phyloP scores from a whole-genome alignment of 1,284 basidiomycete genomes.

The Paramarasmius palmivorus region DNA sequence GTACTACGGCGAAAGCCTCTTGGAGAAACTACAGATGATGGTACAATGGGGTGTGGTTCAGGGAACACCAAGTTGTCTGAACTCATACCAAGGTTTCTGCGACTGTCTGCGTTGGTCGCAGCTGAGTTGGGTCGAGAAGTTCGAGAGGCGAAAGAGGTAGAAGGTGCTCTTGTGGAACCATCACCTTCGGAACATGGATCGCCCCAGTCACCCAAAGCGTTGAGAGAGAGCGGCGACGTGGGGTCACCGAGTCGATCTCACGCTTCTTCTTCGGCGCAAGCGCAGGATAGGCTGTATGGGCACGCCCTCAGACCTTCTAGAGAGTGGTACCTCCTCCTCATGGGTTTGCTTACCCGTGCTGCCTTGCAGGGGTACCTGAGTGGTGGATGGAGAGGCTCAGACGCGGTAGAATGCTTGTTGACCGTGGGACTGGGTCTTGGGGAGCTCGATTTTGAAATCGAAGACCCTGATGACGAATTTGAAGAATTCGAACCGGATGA shows the following conservation, averaged over 20 bases:
- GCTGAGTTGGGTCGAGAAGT: constrained; percentile 69
- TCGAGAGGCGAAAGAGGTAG: constrained; percentile 30
- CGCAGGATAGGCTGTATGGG: constrained; percentile 36
- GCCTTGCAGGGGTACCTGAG: constrained; percentile 81
- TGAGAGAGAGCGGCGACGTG: background rate
- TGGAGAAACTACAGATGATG: constrained; percentile 14
- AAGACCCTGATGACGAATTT: constrained; percentile 36
- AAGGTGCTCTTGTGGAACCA: background rate
- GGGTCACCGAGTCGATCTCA: background rate
- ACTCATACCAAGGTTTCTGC: constrained; percentile 70
- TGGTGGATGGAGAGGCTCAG: constrained; percentile 72
- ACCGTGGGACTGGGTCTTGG: constrained; percentile 66
- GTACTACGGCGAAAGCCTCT: constrained; percentile 51
- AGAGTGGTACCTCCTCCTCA: constrained; percentile 80
- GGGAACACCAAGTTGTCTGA: constrained; percentile 67
- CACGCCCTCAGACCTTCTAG: constrained; percentile 63
- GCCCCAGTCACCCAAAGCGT: background rate
- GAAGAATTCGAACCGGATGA: constrained; percentile 74
- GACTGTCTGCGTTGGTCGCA: constrained; percentile 72
- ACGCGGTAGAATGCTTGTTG: constrained; percentile 70
- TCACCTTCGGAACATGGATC: background rate
- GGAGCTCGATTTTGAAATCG: background rate
- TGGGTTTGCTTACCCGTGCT: constrained; percentile 73
- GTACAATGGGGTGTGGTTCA: constrained; percentile 30
- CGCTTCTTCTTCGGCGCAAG: background rate